Base-by-base conservation (phyloP, 2,329 filamentous ascomycete species). In the Hypoxylon sp. region DNA sequence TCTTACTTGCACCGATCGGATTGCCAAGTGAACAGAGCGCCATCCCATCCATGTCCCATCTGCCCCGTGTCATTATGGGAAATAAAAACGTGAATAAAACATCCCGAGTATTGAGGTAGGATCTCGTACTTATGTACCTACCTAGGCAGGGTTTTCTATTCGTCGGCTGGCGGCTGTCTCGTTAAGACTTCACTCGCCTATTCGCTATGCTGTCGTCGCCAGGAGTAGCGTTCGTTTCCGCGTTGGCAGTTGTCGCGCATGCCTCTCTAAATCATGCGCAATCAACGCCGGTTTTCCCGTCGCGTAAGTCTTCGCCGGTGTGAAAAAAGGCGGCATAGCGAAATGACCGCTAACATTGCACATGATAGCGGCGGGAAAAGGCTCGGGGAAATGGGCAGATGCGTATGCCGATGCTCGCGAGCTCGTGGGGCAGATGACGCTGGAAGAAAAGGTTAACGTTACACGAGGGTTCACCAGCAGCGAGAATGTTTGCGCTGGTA, bases 391-490 rank as follows among this genome's bases (percentile, higher is more conserved):
- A 26, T 91, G 89, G 89, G 78, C 79, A 6, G 78, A 79, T 24
- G 87, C 88, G 43, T 90, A 89, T 70, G 76, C 76, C 44, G 86
- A 84, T 64, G 88, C 89, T 1, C 79, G 82, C 32, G 73, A 77
- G 1, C 75, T 91, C 2, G 88, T 90, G 8, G 77, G 78, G 26
- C 82, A 85, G 53, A 85, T 91, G 84, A 91, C 88, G 0, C 74
- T 91, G 1, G 87, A 88, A 11, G 89, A 91, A 71, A 90, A 88
- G 72, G 86, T 78, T 32, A 83, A 84, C 62, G 73, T 83, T 5
- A 84, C 81, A 1, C 74, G 78, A n/a, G 81, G 81, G 41, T 75
- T 74, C 56, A 59, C 68, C 8, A 49, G 68, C 24, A 56, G 55
- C 15, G 89, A 89, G 80, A 84, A 81, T 61, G 73, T 76, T n/a